Percentiles rank a stretch among this genome's conserved stretches.
These are phyloP conservation scores for Acer negundo DNA, from an alignment of 345 rosid genomes.

Conservation along the genomic window DNA sequence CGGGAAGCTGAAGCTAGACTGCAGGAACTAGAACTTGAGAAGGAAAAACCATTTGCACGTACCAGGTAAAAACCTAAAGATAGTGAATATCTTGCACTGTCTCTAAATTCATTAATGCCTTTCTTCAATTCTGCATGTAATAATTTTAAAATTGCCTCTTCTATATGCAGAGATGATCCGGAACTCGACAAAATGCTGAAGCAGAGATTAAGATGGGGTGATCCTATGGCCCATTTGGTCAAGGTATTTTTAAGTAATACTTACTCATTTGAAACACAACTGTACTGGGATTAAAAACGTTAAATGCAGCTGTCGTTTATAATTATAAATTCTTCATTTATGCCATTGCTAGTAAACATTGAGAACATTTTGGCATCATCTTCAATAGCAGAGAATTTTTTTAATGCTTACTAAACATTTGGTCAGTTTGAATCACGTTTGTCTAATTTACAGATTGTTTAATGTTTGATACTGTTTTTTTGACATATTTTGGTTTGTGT, in stretches of 20 bases:
- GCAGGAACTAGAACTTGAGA: conserved; percentile 77
- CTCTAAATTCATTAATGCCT: not conserved
- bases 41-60: conserved; percentile 90
- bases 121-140: not conserved
- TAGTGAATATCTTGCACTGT: not conserved
- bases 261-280: not conserved
- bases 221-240: conserved; percentile 96
- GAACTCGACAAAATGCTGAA: conserved; percentile 82
- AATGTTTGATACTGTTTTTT: not conserved
- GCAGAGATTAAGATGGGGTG: conserved; percentile 84
- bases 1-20: conserved; percentile 77
- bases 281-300: not conserved
- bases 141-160: conserved; percentile 17
- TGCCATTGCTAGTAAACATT: not conserved
- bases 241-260: conserved; percentile 48
- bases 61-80: conserved; percentile 50
- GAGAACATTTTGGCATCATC: conserved; percentile 7
- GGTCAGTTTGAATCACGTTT: not conserved
- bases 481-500: conserved; percentile 12
- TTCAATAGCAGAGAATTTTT: not conserved
- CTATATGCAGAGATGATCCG: conserved; percentile 75
- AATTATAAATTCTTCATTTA: not conserved
- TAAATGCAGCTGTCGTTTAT: not conserved
- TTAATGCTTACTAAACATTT: not conserved
- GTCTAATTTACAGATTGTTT: not conserved